Conservation (phyloP, 176 grass and related monocot genomes). For the Oryza rufipogon region DNA sequence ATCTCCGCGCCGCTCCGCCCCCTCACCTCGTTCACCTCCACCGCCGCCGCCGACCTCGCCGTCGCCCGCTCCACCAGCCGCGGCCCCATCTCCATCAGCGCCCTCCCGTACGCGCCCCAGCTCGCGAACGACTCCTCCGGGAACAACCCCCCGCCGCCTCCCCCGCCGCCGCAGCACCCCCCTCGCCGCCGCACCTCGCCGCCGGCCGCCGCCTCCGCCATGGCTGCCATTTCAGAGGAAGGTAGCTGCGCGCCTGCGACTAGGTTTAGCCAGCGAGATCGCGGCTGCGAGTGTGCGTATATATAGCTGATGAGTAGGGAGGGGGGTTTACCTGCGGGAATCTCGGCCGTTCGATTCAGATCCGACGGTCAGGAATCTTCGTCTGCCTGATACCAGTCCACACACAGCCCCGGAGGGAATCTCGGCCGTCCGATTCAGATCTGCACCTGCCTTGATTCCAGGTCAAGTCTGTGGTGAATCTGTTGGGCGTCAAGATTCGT, state of each 20-base stretch:
- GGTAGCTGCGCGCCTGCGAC: neutral
- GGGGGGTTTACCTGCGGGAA: neutral
- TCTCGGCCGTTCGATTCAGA: neutral
- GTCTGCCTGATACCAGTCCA: no score
- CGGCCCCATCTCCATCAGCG: conserved; percentile 59
- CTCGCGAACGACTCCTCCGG: conserved; percentile 75
- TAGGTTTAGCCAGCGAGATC: neutral
- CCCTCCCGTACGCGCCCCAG: conserved; percentile 65
- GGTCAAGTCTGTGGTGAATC: neutral
- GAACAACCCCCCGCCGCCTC: conserved; percentile 39
- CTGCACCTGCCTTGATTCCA: neutral
- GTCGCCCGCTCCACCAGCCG: conserved; percentile 56
- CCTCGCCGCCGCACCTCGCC: conserved; percentile 25
- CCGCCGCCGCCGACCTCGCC: conserved; percentile 51
- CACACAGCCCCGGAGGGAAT: no score
- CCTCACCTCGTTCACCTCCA: conserved; percentile 69
- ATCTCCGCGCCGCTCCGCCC: conserved; percentile 71
- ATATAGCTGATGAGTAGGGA: neutral
- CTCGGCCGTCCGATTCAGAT: neutral
- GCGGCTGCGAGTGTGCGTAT: neutral
- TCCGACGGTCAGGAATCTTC: neutral
- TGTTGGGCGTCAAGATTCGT: neutral
- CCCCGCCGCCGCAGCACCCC: conserved; percentile 32
- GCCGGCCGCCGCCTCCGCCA: conserved; percentile 21
- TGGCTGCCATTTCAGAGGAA: neutral